These are phyloP conservation scores for Alternaria sp. DNA, from an alignment of 2,329 filamentous ascomycete genomes.

Conservation along the genomic window DNA sequence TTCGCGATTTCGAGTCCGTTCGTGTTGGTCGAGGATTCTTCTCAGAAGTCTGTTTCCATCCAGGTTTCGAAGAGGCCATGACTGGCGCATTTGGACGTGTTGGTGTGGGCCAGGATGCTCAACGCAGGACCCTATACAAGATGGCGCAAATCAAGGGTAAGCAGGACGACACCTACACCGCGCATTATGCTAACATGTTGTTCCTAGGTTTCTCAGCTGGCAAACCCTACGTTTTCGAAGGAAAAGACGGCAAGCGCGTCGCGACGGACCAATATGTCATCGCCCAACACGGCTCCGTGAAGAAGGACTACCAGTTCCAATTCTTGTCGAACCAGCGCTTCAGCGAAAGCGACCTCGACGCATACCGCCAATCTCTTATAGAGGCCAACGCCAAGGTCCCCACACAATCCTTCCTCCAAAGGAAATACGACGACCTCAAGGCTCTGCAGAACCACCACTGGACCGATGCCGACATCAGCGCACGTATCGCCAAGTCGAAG, in stretches of 20 bases:
- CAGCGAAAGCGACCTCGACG: constrained; percentile 84
- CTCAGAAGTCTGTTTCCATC: constrained; percentile 90
- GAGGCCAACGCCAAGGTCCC: constrained; percentile 76
- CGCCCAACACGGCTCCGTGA: constrained; percentile 81
- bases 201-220: constrained; percentile 76
- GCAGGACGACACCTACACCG: constrained; percentile 16
- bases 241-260: constrained; percentile 76
- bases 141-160: constrained; percentile 88
- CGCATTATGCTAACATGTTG: constrained; percentile 32
- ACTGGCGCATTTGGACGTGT: constrained; percentile 86
- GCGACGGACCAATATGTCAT: constrained; percentile 86
- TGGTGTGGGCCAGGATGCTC: constrained; percentile 80
- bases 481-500: constrained; percentile 75
- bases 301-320: constrained; percentile 89
- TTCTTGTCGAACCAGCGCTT: constrained; percentile 86
- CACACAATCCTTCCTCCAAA: constrained; percentile 72
- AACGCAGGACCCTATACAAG: constrained; percentile 80
- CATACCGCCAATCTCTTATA: constrained; percentile 78
- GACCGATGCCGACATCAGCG: constrained; percentile 82
- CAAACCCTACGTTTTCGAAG: constrained; percentile 83
- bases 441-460: constrained; percentile 79
- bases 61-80: constrained; percentile 84
- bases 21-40: constrained; percentile 87
- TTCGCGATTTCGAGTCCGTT: constrained; percentile 85
- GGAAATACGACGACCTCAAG: constrained; percentile 85